Base-by-base conservation (phyloP, 2,329 filamentous ascomycete genomes). In the Aspergillus arachidicola region DNA sequence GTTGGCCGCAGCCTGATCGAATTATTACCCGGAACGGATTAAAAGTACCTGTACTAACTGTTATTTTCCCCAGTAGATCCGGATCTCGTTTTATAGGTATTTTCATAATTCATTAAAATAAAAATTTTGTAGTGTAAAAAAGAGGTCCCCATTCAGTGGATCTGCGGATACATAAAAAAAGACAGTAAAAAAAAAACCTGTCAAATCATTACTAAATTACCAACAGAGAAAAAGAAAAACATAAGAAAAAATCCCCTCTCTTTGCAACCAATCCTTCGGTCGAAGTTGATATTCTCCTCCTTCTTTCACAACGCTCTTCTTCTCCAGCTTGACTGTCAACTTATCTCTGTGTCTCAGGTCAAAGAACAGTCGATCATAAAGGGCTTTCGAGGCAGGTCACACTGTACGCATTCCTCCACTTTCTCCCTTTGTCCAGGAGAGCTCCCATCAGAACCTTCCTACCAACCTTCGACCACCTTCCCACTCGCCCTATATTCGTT, bases 141-240 rank as follows among this genome's bases (percentile, higher is more conserved):
- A 65, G 57, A 56, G 54, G 60, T 62, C 50, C 28, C 56, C 55
- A 51, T 62, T 54, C 62, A 65, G 73, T 74, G 72, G 73, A 75
- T 74, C 71, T 69, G 71, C 71, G 72, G 72, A 72, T 66, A 69
- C 64, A 70, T 32, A 62, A 55, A 58, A 64, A 57, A 62, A 62
- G 63, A 68, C 59, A 51, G 59, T 57, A 48, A 57, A 45, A 61
- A 54, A 59, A 59, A 65, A 69, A 61, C 38, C 62, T 58, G 60
- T 67, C 62, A 65, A 69, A 60, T 64, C 59, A 66, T 67, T 64
- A 71, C 64, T 64, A 68, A 69, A 71, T 66, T 71, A 76, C 73
- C 68, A 76, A 76, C 70, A 71, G 69, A 76, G 73, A 62, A 76
- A 76, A 76, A 76, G 67, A 67, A 76, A 76, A 76, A 76, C 73